Evolutionary conservation across 1,284 basidiomycete genomes (phyloP), one percentile per base, ranked within the genome.

Genomic region (Cryptococcus sp.): DNA sequence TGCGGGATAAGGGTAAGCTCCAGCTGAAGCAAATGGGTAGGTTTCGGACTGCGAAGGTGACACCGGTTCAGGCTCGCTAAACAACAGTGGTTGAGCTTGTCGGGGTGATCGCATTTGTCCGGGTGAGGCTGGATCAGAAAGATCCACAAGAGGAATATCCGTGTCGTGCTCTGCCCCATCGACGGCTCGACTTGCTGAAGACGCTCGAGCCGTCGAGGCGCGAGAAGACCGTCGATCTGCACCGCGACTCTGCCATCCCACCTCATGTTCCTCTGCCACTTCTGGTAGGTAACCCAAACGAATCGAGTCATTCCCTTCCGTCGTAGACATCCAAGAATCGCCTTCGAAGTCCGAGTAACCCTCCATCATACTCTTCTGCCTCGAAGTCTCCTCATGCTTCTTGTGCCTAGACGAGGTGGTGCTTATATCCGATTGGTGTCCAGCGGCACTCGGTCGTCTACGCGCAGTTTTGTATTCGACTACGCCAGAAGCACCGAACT

Each of bases 351-450:
- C 75, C 4, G 66, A 68, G 46, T 69, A 77, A 3, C 77, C 77
- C 34, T 79, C 76, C 23, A 79, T 67, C 69, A 77, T 74, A 41
- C 67, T 71, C 62, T 72, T 75, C 57, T 79, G 77, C 26, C 77
- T 54, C 46, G 65, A 57, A 6, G 72, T 72, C 22, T 64, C 63
- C 20, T 64, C 58, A 53, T 74, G 74, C 60, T 79, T 79, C 52
- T 66, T 69, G 54, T 58, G 72, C 16, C 72, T 62, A 8, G 69
- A 34, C 0, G 68, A 68, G 11, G 66, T 65, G 15, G 56, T 57
- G 41, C 64, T 66, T 8, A 46, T 40, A 29, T 68, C 67, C 7
- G 64, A 64, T n/a, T 46, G 50, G 45, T 54, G 63, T 13, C 29
- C 49, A 34, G 23, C 37, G 17, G 43, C 48, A n/a, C 46, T 40